Evolutionary conservation across 2,329 filamentous ascomycete genomes (phyloP).

Genomic region (Claviceps fusiformis): DNA sequence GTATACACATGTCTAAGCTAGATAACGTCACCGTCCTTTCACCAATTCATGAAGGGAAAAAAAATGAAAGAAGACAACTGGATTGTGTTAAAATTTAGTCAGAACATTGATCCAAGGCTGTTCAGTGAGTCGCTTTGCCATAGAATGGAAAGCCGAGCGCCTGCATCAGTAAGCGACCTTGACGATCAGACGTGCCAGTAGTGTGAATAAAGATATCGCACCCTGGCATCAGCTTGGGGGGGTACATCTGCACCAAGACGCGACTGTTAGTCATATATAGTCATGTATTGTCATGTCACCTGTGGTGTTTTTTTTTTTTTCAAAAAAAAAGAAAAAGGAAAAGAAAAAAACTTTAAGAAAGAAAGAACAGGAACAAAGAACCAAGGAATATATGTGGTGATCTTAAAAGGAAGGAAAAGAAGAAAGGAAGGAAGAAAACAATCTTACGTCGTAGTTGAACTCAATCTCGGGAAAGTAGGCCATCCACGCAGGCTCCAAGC

Average conservation of each 20-base stretch:
- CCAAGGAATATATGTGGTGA: not conserved
- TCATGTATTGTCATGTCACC: not conserved
- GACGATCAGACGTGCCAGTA: slow-evolving; percentile 69
- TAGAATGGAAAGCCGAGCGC: slow-evolving; percentile 52
- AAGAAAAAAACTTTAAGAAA: too few species aligned
- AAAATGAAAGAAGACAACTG: too few species aligned
- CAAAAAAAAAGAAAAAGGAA: too few species aligned
- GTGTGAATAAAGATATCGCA: slow-evolving; percentile 76
- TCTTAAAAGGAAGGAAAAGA: not conserved
- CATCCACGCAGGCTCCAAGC: slow-evolving; percentile 61
- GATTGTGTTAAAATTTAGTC: not conserved
- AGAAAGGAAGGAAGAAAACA: slow-evolving; percentile 9
- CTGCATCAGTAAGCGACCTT: slow-evolving; percentile 58
- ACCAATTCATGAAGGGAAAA: not conserved
- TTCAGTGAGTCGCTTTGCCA: slow-evolving; percentile 46
- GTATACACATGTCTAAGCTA: slow-evolving; percentile 19
- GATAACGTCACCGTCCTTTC: not conserved
- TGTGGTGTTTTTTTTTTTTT: not conserved
- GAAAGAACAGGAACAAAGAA: too few species aligned
- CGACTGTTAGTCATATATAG: too few species aligned
- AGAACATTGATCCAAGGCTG: not conserved
- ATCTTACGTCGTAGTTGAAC: slow-evolving; percentile 78
- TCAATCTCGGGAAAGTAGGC: slow-evolving; percentile 87
- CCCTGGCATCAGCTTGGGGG: slow-evolving; percentile 64
- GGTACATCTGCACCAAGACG: slow-evolving; percentile 35